Conservation (phyloP, 2,329 filamentous ascomycete genomes). For the Aspergillus carbonarius region DNA sequence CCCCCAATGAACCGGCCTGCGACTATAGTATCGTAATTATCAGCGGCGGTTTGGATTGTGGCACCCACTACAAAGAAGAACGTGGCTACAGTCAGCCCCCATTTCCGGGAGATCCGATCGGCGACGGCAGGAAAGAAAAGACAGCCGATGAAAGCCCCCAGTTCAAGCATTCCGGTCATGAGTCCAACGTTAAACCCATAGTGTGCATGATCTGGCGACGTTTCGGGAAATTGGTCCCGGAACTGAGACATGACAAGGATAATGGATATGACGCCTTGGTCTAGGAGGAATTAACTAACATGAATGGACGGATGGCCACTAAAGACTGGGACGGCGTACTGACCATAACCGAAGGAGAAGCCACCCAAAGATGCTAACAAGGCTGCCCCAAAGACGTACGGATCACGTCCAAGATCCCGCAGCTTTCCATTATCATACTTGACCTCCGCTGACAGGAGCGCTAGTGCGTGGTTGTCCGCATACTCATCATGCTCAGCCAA, state of each 20-base stretch:
- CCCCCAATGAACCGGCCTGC: constrained; percentile 39
- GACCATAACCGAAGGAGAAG: constrained; percentile 44
- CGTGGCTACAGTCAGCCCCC: constrained; percentile 33
- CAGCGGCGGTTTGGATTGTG: constrained; percentile 37
- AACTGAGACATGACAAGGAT: constrained; percentile 51
- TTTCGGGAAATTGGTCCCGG: constrained; percentile 40
- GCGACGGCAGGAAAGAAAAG: constrained; percentile 40
- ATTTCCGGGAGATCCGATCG: constrained; percentile 45
- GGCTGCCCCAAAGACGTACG: constrained; percentile 46
- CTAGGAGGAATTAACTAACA: not conserved
- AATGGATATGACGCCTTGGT: constrained; percentile 36
- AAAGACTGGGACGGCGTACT: not conserved
- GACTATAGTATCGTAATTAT: constrained; percentile 29
- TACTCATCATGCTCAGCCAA: constrained; percentile 1
- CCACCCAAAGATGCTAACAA: constrained; percentile 46
- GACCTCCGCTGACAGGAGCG: not conserved
- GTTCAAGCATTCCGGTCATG: constrained; percentile 48
- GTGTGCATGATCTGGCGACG: constrained; percentile 33
- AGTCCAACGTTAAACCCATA: constrained; percentile 32
- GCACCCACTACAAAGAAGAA: constrained; percentile 46
- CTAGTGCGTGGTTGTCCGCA: not conserved
- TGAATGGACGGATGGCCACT: not conserved
- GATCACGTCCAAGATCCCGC: constrained; percentile 21
- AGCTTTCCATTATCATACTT: constrained; percentile 6
- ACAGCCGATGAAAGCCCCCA: constrained; percentile 34